Percentiles rank a stretch among this genome's conserved stretches.
phyloP scores from a whole-genome alignment of 2,329 filamentous ascomycete genomes.

The Claviceps arundinis region DNA sequence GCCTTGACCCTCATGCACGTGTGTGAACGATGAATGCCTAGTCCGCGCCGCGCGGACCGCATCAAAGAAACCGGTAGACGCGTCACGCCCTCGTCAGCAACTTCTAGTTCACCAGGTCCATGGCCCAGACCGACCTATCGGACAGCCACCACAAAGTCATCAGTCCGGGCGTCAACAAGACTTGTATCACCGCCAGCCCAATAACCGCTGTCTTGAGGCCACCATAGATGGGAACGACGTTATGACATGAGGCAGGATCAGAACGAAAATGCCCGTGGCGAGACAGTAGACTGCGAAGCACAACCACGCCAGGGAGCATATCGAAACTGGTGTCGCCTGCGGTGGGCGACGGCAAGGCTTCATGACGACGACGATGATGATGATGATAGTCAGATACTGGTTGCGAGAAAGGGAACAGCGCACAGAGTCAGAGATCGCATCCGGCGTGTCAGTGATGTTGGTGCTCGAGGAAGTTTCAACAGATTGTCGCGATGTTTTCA shows the following conservation, averaged over 20 bases:
- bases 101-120: constrained; percentile 33
- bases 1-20: too few species aligned
- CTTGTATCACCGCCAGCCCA: constrained; percentile 28
- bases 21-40: constrained; percentile 6
- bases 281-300: constrained; percentile 23
- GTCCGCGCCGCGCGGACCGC: constrained; percentile 12
- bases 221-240: constrained; percentile 14
- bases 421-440: neutral
- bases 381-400: neutral
- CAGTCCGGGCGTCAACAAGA: constrained; percentile 22
- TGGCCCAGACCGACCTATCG: constrained; percentile 28
- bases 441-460: neutral
- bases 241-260: constrained; percentile 25
- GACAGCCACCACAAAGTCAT: constrained; percentile 27
- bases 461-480: neutral
- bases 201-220: constrained; percentile 26
- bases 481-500: neutral
- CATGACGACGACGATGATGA: constrained; percentile 14
- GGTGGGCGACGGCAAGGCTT: constrained; percentile 29
- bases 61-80: constrained; percentile 33
- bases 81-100: constrained; percentile 25
- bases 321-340: constrained; percentile 27
- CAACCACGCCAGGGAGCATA: constrained; percentile 30
- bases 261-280: constrained; percentile 29
- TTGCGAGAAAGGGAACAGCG: neutral